Evolutionary conservation across 805 yeast genomes (phyloP), one percentile per base, ranked within the genome.

Genomic region (Kockiozyma suomiensis): DNA sequence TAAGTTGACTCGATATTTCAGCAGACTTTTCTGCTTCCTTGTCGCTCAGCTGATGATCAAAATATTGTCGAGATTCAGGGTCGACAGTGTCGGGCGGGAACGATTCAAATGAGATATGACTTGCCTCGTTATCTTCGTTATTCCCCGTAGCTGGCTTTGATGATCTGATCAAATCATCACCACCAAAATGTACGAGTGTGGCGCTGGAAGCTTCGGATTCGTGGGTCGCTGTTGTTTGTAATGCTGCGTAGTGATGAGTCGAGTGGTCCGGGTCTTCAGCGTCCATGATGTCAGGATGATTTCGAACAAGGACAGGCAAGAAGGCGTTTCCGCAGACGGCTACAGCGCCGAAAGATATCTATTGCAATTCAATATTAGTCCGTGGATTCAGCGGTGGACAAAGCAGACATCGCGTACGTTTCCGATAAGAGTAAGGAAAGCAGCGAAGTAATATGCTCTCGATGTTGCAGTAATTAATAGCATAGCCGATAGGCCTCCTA

Each of bases 301-400:
- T 79, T 15, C 78, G 73, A 1, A 84, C 87, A 38, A 88, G 72
- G 0, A 82, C 77, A 0, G 94, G 91, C 45, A 88, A 71, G 65
- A 83, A 82, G 1, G 94, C 85, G 70, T 88, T 88, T 5, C 91
- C 92, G 65, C 91, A 86, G 10, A 88, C 93, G 56, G 85, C 85
- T 2, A 86, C 90, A 7, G 87, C 89, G 0, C 96, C 96, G 72
- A 82, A 88, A 23, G 87, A 81, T 15, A 86, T 49, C 65, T 61
- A 26, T 19, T 21, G 7, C 12, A 32, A 33, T 33, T 8, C 2
- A n/a, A n/a, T n/a, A n/a, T n/a, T n/a, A n/a, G 21, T 10, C 7
- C 6, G 7, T 19, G 35, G 23, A 17, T 28, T 4, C 33, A 15
- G 15, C 17, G 4, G 19, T 5, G 40, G 45, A 30, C 12, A 38